phyloP scores from a whole-genome alignment of 306 rosid species.

The Prunus campanulata region DNA sequence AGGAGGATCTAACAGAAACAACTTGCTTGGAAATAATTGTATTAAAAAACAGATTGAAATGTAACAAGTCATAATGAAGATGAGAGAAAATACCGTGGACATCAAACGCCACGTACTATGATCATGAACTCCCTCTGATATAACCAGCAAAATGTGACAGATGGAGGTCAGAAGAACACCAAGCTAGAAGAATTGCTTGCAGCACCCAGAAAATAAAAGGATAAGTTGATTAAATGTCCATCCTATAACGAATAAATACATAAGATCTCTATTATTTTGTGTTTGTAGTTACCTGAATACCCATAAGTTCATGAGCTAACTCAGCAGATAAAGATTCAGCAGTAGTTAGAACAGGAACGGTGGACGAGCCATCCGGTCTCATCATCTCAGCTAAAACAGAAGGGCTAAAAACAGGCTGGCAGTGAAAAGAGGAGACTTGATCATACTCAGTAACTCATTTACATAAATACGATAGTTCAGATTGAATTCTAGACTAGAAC shows the following conservation, averaged over 20 bases:
- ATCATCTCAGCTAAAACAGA: constrained; percentile 82
- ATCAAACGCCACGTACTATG: constrained; percentile 74
- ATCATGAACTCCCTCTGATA: constrained; percentile 81
- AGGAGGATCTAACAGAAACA: background rate
- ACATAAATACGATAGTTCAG: background rate
- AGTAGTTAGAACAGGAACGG: constrained; percentile 56
- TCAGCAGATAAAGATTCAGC: constrained; percentile 78
- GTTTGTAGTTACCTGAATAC: constrained; percentile 61
- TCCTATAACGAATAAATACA: background rate
- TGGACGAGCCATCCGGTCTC: constrained; percentile 84
- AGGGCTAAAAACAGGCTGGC: constrained; percentile 81
- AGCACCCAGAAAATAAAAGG: constrained; percentile 42
- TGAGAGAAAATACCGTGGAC: constrained; percentile 53
- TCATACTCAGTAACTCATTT: background rate
- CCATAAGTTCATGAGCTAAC: constrained; percentile 79
- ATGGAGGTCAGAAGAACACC: constrained; percentile 73
- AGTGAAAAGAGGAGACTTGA: constrained; percentile 9
- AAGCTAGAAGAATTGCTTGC: constrained; percentile 76
- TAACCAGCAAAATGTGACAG: constrained; percentile 76
- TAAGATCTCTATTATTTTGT: background rate
- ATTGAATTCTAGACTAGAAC: background rate
- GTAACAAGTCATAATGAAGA: background rate
- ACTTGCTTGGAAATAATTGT: background rate
- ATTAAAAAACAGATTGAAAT: background rate
- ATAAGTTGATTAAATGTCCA: constrained; percentile 29